Evolutionary conservation across 805 yeast genomes (phyloP), one percentile per base, ranked within the genome.

Genomic region (Wickerhamiella nectarea): DNA sequence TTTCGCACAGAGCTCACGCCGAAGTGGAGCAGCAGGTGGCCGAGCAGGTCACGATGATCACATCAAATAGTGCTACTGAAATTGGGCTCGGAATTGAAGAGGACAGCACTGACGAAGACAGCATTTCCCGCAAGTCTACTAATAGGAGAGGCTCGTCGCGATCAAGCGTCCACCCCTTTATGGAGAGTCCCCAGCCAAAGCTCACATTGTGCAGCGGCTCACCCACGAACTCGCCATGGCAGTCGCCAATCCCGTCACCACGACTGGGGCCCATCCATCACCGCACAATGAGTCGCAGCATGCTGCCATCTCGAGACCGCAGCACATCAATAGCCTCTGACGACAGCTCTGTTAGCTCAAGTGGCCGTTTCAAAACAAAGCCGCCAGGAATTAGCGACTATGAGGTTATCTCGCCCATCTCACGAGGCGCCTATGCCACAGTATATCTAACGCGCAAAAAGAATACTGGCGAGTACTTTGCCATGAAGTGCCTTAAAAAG

Each of bases 341-440:
- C 31, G 43, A 40, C 11, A 35, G 31, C 24, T 21, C 37, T 19
- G 21, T 29, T 8, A 9, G 34, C 20, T 25, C 31, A 15, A 6
- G n/a, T 8, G 24, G 24, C 19, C 37, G 43, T 11, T 25, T 22
- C 21, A 40, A 34, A 19, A 7, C 38, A 8, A 22, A 15, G 14
- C 7, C 45, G 36, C 41, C 41, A 7, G 21, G 34, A 2, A 85
- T 89, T 24, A 74, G 71, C 47, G 97, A 93, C 59, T 91, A 86
- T 60, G 95, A 85, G 53, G 74, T 91, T 24, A 66, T 91, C 45
- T 85, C 86, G 58, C 95, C 98, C 0, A 85, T 91, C 41, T 84
- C 95, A 55, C 83, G 85, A 56, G 98, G 99, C 34, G 98, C 99
- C 0, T 91, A 87, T 68, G 98, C 98, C 0, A 80, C 93, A 29